Evolutionary conservation across 163 green algal genomes (phyloP).

Genomic region (Volvox carteri): DNA sequence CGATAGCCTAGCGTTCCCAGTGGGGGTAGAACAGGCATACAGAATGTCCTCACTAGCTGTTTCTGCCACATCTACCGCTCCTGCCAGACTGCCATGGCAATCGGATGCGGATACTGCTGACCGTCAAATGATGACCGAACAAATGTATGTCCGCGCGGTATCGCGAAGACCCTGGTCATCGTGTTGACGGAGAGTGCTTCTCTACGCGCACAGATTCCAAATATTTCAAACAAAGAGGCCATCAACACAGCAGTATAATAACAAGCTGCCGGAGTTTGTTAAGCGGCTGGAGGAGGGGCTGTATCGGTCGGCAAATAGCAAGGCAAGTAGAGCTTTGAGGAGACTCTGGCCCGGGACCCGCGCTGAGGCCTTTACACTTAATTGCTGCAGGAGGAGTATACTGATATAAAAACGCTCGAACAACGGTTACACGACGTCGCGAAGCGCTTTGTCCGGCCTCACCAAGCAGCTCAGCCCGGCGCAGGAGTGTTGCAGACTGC

Average conservation of each 20-base stretch:
- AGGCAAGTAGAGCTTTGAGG: constrained; percentile 71
- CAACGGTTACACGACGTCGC: constrained; percentile 87
- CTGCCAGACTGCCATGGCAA: constrained; percentile 17
- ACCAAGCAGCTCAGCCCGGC: constrained; percentile 50
- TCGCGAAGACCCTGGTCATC: constrained; percentile 19
- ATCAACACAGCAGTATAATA: constrained; percentile 56
- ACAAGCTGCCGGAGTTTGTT: constrained; percentile 94
- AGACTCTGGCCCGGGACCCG: not conserved
- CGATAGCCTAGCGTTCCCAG: not conserved
- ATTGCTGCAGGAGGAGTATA: constrained; percentile 90
- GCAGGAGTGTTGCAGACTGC: constrained; percentile 42
- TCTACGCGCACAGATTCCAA: constrained; percentile 37
- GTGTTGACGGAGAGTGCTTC: constrained; percentile 49
- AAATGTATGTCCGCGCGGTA: constrained; percentile 41
- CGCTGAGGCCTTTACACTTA: constrained; percentile 22
- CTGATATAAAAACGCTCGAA: constrained; percentile 88
- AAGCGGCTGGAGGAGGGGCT: constrained; percentile 88
- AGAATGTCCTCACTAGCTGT: constrained; percentile 36
- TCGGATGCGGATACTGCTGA: constrained; percentile 37
- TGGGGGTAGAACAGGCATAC: constrained; percentile 26
- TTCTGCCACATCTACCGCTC: not conserved
- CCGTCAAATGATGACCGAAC: constrained; percentile 39
- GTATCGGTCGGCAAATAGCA: constrained; percentile 83
- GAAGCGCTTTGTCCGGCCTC: constrained; percentile 70
- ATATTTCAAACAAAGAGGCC: constrained; percentile 66